phyloP scores from a whole-genome alignment of 2,329 filamentous ascomycete species.

The Graphilbum fragrans region DNA sequence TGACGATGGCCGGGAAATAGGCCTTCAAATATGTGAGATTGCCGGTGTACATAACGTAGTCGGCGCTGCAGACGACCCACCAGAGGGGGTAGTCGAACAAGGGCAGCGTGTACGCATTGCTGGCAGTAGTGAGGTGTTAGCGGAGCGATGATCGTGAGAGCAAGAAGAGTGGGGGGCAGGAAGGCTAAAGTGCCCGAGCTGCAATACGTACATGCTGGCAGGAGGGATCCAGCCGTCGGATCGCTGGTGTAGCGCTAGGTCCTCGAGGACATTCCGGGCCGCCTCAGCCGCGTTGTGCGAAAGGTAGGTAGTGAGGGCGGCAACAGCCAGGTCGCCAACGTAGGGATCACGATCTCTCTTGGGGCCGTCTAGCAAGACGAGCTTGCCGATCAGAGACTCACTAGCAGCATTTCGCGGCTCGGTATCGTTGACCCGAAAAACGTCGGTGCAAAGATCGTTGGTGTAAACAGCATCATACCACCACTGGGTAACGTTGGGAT shows the following conservation, averaged over 20 bases:
- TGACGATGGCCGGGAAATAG: conserved; percentile 28
- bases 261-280: conserved; percentile 33
- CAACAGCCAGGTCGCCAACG: conserved; percentile 37
- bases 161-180: neutral
- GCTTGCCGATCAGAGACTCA: conserved; percentile 28
- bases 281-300: conserved; percentile 29
- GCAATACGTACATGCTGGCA: conserved; percentile 36
- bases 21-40: conserved; percentile 25
- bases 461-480: conserved; percentile 43
- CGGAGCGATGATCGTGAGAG: neutral
- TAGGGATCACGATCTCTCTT: conserved; percentile 42
- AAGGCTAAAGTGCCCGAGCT: too few relatives aligned
- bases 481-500: conserved; percentile 33
- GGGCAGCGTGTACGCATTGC: conserved; percentile 28
- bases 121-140: conserved; percentile 8
- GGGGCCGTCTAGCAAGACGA: conserved; percentile 35
- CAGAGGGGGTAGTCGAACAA: conserved; percentile 41
- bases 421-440: conserved; percentile 32
- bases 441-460: conserved; percentile 33
- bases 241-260: conserved; percentile 35
- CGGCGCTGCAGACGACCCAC: conserved; percentile 36
- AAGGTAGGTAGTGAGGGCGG: conserved; percentile 33
- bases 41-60: conserved; percentile 37
- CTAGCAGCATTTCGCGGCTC: conserved; percentile 33
- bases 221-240: conserved; percentile 41